phyloP scores from a whole-genome alignment of 768 basidiomycete genomes.

The Baorangia bicolor region DNA sequence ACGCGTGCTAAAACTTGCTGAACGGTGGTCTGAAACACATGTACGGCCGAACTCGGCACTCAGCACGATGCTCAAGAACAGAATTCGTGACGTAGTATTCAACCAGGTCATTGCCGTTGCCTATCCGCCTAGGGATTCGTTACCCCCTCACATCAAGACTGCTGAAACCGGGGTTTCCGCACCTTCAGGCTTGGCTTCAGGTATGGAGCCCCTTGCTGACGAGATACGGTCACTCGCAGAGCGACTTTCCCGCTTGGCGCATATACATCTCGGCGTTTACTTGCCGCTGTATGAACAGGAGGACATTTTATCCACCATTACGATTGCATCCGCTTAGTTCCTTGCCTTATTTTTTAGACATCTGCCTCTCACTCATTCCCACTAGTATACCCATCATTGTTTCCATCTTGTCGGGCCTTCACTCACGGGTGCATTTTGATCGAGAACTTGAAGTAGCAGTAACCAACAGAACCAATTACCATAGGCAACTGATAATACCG shows the following conservation, averaged over 20 bases:
- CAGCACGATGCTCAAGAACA: slow-evolving; percentile 56
- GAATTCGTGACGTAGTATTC: slow-evolving; percentile 64
- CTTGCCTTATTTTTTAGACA: slow-evolving; percentile 23
- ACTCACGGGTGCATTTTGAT: slow-evolving; percentile 25
- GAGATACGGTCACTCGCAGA: slow-evolving; percentile 68
- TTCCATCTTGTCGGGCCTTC: slow-evolving; percentile 27
- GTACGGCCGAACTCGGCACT: slow-evolving; percentile 61
- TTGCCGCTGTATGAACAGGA: slow-evolving; percentile 74
- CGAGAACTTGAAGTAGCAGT: slow-evolving; percentile 28
- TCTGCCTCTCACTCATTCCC: slow-evolving; percentile 15
- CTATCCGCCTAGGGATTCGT: slow-evolving; percentile 46
- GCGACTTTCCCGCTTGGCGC: slow-evolving; percentile 67
- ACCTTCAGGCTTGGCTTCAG: slow-evolving; percentile 39
- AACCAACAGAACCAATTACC: slow-evolving; percentile 30
- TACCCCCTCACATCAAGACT: slow-evolving; percentile 29
- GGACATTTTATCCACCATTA: slow-evolving; percentile 34
- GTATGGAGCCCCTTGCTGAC: slow-evolving; percentile 69
- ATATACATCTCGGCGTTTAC: slow-evolving; percentile 76
- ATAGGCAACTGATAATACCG: slow-evolving; percentile 30
- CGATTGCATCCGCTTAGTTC: slow-evolving; percentile 17
- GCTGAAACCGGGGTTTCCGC: slow-evolving; percentile 19
- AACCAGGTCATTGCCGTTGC: slow-evolving; percentile 53
- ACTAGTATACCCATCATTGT: slow-evolving; percentile 31
- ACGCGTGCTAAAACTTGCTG: slow-evolving; percentile 55
- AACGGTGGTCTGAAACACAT: slow-evolving; percentile 70